Base-by-base conservation (phyloP, 345 rosid genomes). In the Melaleuca alternifolia region DNA sequence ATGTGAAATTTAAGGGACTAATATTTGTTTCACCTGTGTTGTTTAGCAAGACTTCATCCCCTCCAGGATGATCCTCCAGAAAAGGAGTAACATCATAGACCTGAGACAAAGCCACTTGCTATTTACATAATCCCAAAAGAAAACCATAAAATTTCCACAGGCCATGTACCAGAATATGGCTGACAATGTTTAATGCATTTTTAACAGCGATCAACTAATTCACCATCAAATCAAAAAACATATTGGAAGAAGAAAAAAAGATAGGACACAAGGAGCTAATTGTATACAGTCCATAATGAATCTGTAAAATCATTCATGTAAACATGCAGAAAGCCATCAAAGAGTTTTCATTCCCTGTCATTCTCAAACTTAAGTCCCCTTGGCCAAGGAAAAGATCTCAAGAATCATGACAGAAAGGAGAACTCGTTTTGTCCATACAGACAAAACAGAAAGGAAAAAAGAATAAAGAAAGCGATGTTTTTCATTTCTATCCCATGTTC, bases 61-160 rank as follows among this genome's bases (percentile, higher is more conserved):
- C 99, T 54, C 97, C 97, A 50, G 96, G 98, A 90, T 96, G 99
- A 81, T 97, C 99, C 11, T 94, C 96, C 79, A 97, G 92, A 90
- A 95, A 97, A 52, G 86, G 61, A 62, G 96, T 94, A n/a, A 97
- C 92, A 86, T 97, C 95, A 89, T 95, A 97, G 20, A 96, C 98
- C 99, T 97, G 91, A 88, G 54, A 65, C 71, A 79, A 46, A 21
- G 33, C 51, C 84, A 54, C 84, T 54, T 20, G 44, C 41, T 21
- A 41, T 50, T 50, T 48, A 83, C 51, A 28, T 30, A 85, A 65
- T 59, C 30, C 71, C n/a, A 48, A 84, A 30, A 52, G 50, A 84
- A 52, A 84, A 54, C 23, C 11, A 20, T 83, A 51, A 15, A 83
- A 48, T 23, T 81, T 24, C 53, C 33, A 81, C 84, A 44, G 12